These are phyloP conservation scores for Brassica rapa DNA, from an alignment of 345 rosid species.

Conservation along the genomic window DNA sequence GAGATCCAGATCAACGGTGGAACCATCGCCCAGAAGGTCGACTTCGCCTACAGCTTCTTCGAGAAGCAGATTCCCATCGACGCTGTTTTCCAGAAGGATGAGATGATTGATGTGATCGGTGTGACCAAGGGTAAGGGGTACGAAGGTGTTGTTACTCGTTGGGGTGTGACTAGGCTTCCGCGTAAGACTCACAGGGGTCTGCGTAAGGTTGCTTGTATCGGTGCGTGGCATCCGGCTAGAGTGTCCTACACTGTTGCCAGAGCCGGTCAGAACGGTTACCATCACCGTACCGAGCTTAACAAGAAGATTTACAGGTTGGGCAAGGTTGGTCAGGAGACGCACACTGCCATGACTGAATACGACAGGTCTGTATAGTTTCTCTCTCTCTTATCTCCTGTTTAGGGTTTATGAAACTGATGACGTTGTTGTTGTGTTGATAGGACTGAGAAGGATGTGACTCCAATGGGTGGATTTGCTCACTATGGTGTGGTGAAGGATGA, in stretches of 20 bases:
- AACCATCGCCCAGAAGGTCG: neutral
- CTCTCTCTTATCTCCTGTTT: neutral
- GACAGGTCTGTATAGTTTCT: neutral
- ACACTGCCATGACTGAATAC: neutral
- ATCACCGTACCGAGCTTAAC: neutral
- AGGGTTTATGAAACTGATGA: neutral
- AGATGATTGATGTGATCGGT: neutral
- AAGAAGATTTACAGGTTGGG: neutral
- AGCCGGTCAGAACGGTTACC: slow-evolving; percentile 3
- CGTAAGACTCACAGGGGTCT: neutral
- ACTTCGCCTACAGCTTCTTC: neutral
- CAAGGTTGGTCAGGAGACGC: neutral
- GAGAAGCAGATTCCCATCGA: neutral
- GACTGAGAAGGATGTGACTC: neutral
- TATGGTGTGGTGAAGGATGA: neutral
- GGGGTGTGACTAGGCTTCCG: neutral
- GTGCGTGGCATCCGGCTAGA: neutral
- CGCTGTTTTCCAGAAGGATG: neutral
- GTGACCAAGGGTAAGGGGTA: neutral
- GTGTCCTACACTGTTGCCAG: neutral
- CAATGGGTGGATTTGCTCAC: neutral
- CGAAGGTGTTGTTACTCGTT: neutral
- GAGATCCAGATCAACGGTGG: neutral
- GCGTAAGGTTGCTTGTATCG: neutral
- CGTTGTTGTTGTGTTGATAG: neutral